Base-by-base conservation (phyloP, 2,329 filamentous ascomycete species). In the Clonostachys rhizophaga region DNA sequence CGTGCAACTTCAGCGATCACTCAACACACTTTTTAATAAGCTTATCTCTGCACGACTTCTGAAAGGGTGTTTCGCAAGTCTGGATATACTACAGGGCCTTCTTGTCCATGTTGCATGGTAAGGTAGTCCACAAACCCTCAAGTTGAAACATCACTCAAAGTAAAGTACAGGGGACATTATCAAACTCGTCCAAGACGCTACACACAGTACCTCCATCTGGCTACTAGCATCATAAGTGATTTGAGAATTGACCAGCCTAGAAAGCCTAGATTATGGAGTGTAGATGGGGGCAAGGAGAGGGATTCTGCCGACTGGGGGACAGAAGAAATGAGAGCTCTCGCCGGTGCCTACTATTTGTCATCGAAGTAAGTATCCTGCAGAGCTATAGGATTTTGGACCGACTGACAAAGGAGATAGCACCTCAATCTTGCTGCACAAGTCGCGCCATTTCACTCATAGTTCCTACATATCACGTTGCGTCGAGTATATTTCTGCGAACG, bases 101-200 rank as follows among this genome's bases (percentile, higher is more conserved):
- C 52, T 65, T 9, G 54, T 65, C 3, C 52, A 57, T 34, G 20
- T 65, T 16, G 61, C 62, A 11, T 65, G 62, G 62, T 65, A 54
- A 17, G 52, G 43, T 7, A 9, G 6, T 10, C 5, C 5, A 7
- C 51, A 56, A 49, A 59, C 39, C 4, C 13, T 5, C 9, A 2
- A 5, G 4, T 1, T 14, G 18, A 12, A 11, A 24, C 5, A 6
- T 6, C 10, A 36, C 14, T 44, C 12, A 16, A n/a, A 13, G 13
- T 16, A 11, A 17, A 5, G 12, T 18, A 12, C 34, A 65, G 62
- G 62, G 62, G 61, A 4, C 62, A 65, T 48, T 64, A 56, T 37
- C 62, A 63, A 20, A 59, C 58, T 16, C 48, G 54, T 5, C 55
- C 55, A 3, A 53, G 58, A 44, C 57, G 54, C 39, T 58, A 59